phyloP scores from a whole-genome alignment of 306 rosid genomes.

The Echinosophora koreensis region DNA sequence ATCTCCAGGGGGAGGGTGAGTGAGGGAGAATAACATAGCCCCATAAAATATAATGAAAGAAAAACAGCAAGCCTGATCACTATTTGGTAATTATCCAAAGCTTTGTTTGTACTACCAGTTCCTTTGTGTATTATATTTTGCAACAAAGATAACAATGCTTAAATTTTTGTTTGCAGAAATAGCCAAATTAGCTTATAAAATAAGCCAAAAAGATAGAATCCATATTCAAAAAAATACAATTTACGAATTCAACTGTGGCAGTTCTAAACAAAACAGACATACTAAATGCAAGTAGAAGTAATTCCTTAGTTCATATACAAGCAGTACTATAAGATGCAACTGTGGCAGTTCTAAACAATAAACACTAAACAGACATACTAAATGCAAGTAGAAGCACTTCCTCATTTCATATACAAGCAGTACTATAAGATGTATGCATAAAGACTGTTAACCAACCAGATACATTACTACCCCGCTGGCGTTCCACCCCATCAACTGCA shows the following conservation, averaged over 20 bases:
- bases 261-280: constrained; percentile 27
- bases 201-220: constrained; percentile 22
- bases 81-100: constrained; percentile 10
- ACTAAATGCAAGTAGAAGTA: constrained; percentile 26
- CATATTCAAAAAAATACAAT: constrained; percentile 11
- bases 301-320: constrained; percentile 35
- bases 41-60: constrained; percentile 19
- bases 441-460: constrained; percentile 65
- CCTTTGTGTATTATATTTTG: constrained; percentile 14
- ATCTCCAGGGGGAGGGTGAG: neutral
- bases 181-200: neutral
- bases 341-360: constrained; percentile 13
- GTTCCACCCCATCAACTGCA: constrained; percentile 93
- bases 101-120: neutral
- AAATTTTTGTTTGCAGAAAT: neutral
- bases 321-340: constrained; percentile 1
- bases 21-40: neutral
- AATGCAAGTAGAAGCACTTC: constrained; percentile 34
- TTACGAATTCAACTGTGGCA: constrained; percentile 18
- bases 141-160: neutral
- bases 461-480: constrained; percentile 66
- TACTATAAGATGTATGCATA: constrained; percentile 27
- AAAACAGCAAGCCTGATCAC: neutral
- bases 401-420: constrained; percentile 29
- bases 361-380: constrained; percentile 8